Conservation (phyloP, 1,284 basidiomycete genomes). For the Anthracocystis walkeri region DNA sequence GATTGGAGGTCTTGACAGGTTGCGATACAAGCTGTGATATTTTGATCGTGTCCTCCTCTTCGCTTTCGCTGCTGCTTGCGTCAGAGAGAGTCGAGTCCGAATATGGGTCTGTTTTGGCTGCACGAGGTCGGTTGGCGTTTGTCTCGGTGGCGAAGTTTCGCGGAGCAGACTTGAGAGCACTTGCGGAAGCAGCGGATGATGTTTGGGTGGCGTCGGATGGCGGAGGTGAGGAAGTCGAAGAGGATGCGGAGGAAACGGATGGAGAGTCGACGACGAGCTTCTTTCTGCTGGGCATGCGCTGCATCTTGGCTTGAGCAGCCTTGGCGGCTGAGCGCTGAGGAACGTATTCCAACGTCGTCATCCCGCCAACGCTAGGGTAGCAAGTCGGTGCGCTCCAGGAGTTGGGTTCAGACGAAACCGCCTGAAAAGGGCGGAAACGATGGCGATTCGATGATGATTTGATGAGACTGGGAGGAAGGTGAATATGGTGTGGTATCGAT, state of each 20-base stretch:
- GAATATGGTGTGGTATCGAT: no score
- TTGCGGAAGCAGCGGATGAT: conserved; percentile 13
- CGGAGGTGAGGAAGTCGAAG: conserved; percentile 4
- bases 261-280: not conserved
- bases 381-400: not conserved
- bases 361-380: not conserved
- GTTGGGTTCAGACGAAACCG: no score
- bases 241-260: not conserved
- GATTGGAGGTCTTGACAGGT: not conserved
- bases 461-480: not conserved
- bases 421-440: not conserved
- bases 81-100: conserved; percentile 7
- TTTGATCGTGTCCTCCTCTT: not conserved
- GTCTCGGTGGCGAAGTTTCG: not conserved
- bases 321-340: conserved; percentile 30
- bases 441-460: not conserved
- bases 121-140: not conserved
- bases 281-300: not conserved
- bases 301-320: conserved; percentile 19
- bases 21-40: not conserved
- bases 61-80: not conserved
- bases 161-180: not conserved
- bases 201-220: not conserved
- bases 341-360: conserved; percentile 4
- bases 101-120: not conserved